Conservation (phyloP, 192 early-diverging fungal genomes). For the Gorgonomyces haynaldii region DNA sequence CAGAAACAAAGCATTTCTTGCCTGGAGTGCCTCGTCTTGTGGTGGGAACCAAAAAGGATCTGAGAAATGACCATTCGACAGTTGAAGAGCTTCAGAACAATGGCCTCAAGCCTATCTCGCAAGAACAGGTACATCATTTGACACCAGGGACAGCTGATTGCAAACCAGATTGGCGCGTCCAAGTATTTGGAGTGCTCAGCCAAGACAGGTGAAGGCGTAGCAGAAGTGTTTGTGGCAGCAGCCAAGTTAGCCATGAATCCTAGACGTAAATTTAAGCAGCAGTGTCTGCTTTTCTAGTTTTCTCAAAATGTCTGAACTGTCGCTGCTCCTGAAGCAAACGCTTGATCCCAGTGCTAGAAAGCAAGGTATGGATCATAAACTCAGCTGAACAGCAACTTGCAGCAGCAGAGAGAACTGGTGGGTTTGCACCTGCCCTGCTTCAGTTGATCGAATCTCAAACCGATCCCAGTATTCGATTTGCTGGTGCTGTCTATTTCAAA, state of each 20-base stretch:
- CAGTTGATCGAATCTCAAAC: conserved; percentile 55
- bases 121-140: conserved; percentile 12
- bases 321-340: conserved; percentile 50
- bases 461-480: conserved; percentile 57
- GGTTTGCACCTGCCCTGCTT: conserved; percentile 62
- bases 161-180: conserved; percentile 57
- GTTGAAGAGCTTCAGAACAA: conserved; percentile 15
- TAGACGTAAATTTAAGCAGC: conserved; percentile 9
- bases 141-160: conserved; percentile 52
- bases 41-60: conserved; percentile 54
- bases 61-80: conserved; percentile 21
- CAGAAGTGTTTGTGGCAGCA: conserved; percentile 52
- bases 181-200: conserved; percentile 80
- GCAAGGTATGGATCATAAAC: conserved; percentile 25
- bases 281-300: no score
- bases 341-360: conserved; percentile 47
- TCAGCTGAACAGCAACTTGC: conserved; percentile 30
- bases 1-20: conserved; percentile 74
- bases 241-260: conserved; percentile 40
- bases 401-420: conserved; percentile 20
- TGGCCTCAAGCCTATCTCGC: conserved; percentile 10
- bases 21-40: conserved; percentile 64
- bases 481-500: conserved; percentile 87
- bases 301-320: no score
- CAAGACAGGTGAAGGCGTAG: conserved; percentile 56